Evolutionary conservation across 352 stramenopile species (phyloP).

Genomic region (Phytophthora parvispora): DNA sequence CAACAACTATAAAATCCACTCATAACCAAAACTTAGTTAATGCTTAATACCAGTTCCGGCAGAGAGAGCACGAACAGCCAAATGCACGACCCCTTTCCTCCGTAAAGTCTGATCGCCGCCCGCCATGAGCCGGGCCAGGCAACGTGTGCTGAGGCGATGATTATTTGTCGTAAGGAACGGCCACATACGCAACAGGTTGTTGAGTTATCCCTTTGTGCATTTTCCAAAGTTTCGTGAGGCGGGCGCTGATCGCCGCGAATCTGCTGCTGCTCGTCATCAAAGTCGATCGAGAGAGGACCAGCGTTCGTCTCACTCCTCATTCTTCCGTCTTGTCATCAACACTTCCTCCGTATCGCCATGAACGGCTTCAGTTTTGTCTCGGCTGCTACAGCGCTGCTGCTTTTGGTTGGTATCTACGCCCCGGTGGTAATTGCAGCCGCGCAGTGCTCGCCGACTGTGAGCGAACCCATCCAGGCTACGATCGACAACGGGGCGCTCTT

Average conservation of each 20-base stretch:
- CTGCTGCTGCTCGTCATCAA: too few relatives aligned
- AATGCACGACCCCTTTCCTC: background rate
- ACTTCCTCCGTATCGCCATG: background rate
- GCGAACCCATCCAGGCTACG: background rate
- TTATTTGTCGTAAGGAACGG: too few relatives aligned
- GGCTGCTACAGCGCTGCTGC: background rate
- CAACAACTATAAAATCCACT: too few relatives aligned
- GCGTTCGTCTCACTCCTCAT: background rate
- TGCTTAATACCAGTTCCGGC: too few relatives aligned
- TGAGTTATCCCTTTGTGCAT: conserved; percentile 4
- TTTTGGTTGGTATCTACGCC: background rate
- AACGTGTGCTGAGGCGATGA: too few relatives aligned
- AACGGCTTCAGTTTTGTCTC: background rate
- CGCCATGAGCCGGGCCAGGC: background rate
- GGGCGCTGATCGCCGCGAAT: too few relatives aligned
- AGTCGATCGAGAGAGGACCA: too few relatives aligned
- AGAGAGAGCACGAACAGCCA: background rate
- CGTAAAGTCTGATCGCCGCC: background rate
- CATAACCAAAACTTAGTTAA: too few relatives aligned
- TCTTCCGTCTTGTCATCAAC: background rate
- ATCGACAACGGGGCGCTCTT: conserved; percentile 10
- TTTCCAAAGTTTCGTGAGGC: background rate
- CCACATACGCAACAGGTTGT: too few relatives aligned
- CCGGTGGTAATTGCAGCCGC: background rate
- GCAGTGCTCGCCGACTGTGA: background rate